These are phyloP conservation scores for Flaveria linearis DNA, from an alignment of 129 eudicot genomes.

Conservation along the genomic window DNA sequence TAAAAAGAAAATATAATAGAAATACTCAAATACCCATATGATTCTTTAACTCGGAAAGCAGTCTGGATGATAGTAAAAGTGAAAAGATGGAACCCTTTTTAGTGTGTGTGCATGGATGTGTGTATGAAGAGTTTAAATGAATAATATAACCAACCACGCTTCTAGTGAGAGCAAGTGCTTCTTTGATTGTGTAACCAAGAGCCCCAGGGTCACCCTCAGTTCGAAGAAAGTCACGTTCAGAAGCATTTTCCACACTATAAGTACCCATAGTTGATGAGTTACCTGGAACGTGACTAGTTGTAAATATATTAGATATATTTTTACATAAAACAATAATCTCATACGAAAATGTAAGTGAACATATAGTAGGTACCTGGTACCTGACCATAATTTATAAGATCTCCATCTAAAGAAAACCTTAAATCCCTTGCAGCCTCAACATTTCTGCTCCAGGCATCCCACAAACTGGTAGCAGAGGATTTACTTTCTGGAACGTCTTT, in stretches of 20 bases:
- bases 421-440: conserved; percentile 78
- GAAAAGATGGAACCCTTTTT: background rate
- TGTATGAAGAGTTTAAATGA: background rate
- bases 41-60: background rate
- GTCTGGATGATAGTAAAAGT: conserved; percentile 4
- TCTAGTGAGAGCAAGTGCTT: conserved; percentile 79
- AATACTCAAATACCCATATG: background rate
- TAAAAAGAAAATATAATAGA: background rate
- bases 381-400: conserved; percentile 44
- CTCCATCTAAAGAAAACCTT: conserved; percentile 87
- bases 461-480: conserved; percentile 43
- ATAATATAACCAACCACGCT: conserved; percentile 67
- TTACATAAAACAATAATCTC: background rate
- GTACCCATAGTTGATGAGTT: conserved; percentile 38
- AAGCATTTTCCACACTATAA: conserved; percentile 63
- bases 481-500: conserved; percentile 26
- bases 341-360: conserved; percentile 15
- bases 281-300: conserved; percentile 41
- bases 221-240: conserved; percentile 80
- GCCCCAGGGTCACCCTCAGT: conserved; percentile 98
- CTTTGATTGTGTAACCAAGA: conserved; percentile 93
- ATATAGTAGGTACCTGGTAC: conserved; percentile 26
- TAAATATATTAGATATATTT: background rate
- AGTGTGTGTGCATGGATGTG: background rate
- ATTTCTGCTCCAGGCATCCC: conserved; percentile 89